Percentiles rank a stretch among this genome's conserved stretches.
These are phyloP conservation scores for Viridothelium virens DNA, from an alignment of 495 filamentous ascomycete species.

Conservation along the genomic window DNA sequence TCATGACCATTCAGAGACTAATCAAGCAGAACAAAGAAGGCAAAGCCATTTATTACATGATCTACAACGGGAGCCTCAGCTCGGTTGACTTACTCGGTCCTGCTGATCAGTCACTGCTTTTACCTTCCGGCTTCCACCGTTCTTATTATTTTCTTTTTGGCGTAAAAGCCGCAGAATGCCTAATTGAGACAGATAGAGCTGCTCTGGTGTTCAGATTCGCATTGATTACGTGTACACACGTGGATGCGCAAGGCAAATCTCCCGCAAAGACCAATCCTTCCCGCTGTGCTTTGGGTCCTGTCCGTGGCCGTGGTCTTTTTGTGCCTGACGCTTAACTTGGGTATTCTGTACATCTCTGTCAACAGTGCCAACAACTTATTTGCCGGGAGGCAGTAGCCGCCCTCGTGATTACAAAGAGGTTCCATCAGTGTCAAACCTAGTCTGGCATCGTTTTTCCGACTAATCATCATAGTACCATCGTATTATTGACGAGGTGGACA, in stretches of 20 bases:
- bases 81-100: neutral
- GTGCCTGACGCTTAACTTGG: too few species aligned
- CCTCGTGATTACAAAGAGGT: neutral
- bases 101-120: neutral
- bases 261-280: too few species aligned
- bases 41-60: neutral
- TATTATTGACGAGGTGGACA: neutral
- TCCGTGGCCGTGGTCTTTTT: too few species aligned
- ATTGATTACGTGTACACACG: too few species aligned
- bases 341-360: too few species aligned
- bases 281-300: too few species aligned
- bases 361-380: too few species aligned
- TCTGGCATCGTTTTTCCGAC: constrained; percentile 6
- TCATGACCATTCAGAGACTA: neutral
- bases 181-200: too few species aligned
- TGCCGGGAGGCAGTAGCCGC: too few species aligned
- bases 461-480: neutral
- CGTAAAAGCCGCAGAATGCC: neutral
- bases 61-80: neutral
- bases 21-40: neutral
- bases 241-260: too few species aligned
- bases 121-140: neutral
- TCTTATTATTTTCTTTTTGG: neutral
- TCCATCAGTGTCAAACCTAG: neutral
- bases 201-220: too few species aligned